Conservation (phyloP, 2,329 filamentous ascomycete species). For the Fusarium abutilonis region DNA sequence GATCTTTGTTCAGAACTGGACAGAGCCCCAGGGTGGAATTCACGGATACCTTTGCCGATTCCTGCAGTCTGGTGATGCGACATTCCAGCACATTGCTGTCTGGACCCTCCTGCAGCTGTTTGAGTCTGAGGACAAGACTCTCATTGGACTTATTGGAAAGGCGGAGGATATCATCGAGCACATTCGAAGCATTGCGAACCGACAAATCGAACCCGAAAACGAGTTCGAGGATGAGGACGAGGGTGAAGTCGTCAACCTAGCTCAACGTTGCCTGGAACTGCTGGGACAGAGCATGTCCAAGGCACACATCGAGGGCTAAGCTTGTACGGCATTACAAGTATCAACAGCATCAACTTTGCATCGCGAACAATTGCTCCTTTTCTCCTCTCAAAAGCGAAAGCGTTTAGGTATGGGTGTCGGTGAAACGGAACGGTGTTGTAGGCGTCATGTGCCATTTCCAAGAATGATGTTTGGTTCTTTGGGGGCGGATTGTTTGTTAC, state of each 20-base stretch:
- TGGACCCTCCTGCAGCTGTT: constrained; percentile 97
- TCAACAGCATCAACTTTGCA: neutral
- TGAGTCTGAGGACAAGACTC: constrained; percentile 89
- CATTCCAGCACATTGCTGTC: constrained; percentile 98
- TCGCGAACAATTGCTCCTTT: constrained; percentile 17
- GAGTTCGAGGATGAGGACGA: constrained; percentile 91
- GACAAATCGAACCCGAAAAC: constrained; percentile 86
- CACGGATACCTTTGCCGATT: constrained; percentile 95
- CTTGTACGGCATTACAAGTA: neutral
- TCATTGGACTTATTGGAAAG: constrained; percentile 89
- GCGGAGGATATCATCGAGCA: constrained; percentile 92
- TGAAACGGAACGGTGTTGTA: constrained; percentile 44
- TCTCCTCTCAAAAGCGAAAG: constrained; percentile 45
- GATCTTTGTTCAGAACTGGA: constrained; percentile 95
- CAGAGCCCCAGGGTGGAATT: constrained; percentile 89
- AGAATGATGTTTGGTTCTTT: constrained; percentile 43
- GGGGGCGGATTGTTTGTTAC: constrained; percentile 35
- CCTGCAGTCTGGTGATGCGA: constrained; percentile 91
- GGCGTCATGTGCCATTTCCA: constrained; percentile 46
- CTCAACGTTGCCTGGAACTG: constrained; percentile 88
- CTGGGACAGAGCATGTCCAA: constrained; percentile 80
- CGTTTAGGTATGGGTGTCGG: constrained; percentile 34
- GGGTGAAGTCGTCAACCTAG: constrained; percentile 90
- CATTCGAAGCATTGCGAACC: constrained; percentile 90
- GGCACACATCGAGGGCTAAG: constrained; percentile 81